These are phyloP conservation scores for Thielaviopsis populi DNA, from an alignment of 2,329 filamentous ascomycete species.

Conservation along the genomic window DNA sequence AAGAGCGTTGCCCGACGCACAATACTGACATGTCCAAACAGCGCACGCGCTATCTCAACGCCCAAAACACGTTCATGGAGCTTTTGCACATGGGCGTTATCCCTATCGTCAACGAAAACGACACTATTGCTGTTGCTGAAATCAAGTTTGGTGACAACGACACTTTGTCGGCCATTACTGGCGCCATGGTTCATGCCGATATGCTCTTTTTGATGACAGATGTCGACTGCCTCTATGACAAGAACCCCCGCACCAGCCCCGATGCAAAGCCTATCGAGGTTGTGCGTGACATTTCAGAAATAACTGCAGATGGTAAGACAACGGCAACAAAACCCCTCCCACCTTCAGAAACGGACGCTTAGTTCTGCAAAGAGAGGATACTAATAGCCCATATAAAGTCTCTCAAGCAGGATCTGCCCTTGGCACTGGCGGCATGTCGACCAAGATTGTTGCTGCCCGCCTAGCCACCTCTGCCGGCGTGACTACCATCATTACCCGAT, in stretches of 20 bases:
- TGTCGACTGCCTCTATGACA: slow-evolving; percentile 93
- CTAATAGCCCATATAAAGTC: slow-evolving; percentile 34
- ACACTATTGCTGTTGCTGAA: slow-evolving; percentile 89
- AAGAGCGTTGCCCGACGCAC: not conserved
- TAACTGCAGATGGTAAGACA: slow-evolving; percentile 60
- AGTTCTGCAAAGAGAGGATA: not conserved
- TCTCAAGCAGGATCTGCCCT: slow-evolving; percentile 77
- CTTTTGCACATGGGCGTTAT: slow-evolving; percentile 90
- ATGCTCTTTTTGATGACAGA: slow-evolving; percentile 98
- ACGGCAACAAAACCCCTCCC: not conserved
- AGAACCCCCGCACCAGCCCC: slow-evolving; percentile 73
- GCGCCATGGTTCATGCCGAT: slow-evolving; percentile 93
- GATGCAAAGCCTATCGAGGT: slow-evolving; percentile 84
- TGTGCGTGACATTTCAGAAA: slow-evolving; percentile 69
- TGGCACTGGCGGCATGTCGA: slow-evolving; percentile 93
- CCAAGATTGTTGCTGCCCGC: slow-evolving; percentile 86
- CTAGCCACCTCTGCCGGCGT: slow-evolving; percentile 89
- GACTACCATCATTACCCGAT: slow-evolving; percentile 87
- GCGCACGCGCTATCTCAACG: slow-evolving; percentile 88
- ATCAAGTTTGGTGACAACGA: slow-evolving; percentile 99
- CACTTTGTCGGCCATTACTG: slow-evolving; percentile 88
- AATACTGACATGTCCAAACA: slow-evolving; percentile 24
- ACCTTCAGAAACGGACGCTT: not conserved
- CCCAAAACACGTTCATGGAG: slow-evolving; percentile 85
- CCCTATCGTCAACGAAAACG: slow-evolving; percentile 97